A percentile compares a stretch with the other conserved stretches of the same genome.
phyloP scores from a whole-genome alignment of 257 asterid genomes.

The Solanum acaule region DNA sequence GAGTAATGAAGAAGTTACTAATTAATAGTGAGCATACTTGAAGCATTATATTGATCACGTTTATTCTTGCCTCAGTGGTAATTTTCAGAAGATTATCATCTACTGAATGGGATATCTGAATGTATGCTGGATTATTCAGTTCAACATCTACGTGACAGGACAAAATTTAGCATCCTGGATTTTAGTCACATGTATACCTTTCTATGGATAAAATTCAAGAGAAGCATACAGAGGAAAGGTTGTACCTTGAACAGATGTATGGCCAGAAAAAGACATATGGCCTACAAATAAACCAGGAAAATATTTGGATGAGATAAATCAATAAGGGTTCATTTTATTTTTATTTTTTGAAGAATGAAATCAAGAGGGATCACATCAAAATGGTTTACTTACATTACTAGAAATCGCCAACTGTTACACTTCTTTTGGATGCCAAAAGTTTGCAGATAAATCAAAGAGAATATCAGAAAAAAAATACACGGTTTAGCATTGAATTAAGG shows the following conservation, averaged over 20 bases:
- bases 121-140: constrained; percentile 52
- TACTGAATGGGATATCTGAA: constrained; percentile 47
- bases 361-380: background rate
- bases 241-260: constrained; percentile 44
- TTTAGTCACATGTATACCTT: background rate
- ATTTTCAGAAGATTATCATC: constrained; percentile 45
- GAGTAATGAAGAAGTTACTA: background rate
- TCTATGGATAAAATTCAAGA: background rate
- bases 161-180: background rate
- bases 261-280: constrained; percentile 37
- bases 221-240: background rate
- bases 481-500: background rate
- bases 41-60: background rate
- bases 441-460: background rate
- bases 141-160: constrained; percentile 26
- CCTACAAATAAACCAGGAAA: constrained; percentile 31
- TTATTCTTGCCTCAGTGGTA: constrained; percentile 30
- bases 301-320: background rate
- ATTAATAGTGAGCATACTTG: background rate
- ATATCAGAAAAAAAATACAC: background rate
- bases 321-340: background rate
- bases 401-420: background rate
- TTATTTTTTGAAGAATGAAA: background rate
- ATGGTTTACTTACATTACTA: background rate
- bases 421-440: background rate